These are phyloP conservation scores for Sclerotinia nivalis DNA, from an alignment of 2,329 filamentous ascomycete genomes.

Conservation along the genomic window DNA sequence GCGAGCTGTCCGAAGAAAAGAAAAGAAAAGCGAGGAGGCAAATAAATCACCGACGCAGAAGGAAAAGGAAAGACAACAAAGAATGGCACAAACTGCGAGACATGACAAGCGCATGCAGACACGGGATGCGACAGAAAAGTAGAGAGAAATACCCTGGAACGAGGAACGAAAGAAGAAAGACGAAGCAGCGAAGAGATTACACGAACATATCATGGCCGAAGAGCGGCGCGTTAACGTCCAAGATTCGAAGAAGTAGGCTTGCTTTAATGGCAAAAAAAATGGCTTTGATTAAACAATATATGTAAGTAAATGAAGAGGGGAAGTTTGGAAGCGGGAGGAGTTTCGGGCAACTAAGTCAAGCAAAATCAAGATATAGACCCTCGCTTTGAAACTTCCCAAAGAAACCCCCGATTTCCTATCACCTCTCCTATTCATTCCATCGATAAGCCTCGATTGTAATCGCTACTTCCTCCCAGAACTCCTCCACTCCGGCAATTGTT, in stretches of 20 bases:
- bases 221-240: background rate
- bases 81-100: background rate
- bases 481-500: too few relatives aligned
- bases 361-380: too few relatives aligned
- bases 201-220: background rate
- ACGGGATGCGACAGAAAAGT: background rate
- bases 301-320: too few relatives aligned
- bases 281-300: too few relatives aligned
- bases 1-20: rapidly evolving
- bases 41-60: background rate
- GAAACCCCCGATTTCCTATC: too few relatives aligned
- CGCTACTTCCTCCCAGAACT: too few relatives aligned
- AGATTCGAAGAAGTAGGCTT: background rate
- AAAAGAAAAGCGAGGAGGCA: background rate
- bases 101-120: background rate
- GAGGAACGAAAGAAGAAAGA: background rate
- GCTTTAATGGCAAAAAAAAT: too few relatives aligned
- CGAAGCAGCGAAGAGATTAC: background rate
- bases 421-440: too few relatives aligned
- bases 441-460: too few relatives aligned
- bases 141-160: background rate
- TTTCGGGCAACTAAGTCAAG: too few relatives aligned
- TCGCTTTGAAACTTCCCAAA: too few relatives aligned
- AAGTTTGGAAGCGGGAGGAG: too few relatives aligned
- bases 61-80: background rate